Evolutionary conservation across 352 stramenopile species (phyloP), one percentile per base, ranked within the genome.

Genomic region (Phytophthora citricola): DNA sequence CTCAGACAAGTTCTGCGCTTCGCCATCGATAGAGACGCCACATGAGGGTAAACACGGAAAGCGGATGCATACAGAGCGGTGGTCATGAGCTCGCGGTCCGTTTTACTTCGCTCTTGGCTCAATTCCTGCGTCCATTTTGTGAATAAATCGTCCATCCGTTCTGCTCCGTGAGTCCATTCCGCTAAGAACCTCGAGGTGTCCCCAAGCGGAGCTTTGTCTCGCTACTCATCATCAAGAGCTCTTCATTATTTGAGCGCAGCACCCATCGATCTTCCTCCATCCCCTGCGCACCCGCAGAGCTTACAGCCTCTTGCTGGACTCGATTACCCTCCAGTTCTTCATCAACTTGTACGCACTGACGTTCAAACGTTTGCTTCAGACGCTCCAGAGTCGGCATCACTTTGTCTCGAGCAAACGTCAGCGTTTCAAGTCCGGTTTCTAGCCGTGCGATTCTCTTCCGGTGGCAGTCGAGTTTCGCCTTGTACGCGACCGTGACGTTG

Each of bases 161-260:
- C 44, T 24, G 48, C 38, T 5, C 71, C 36, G n/a, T 54, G 54
- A 6, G 61, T 24, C 66, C 66, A 74, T 27, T 67, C 43, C 7
- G 17, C 39, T 12, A 67, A 15, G 11, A 51, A 48, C 36, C 22
- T 38, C n/a, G 22, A 47, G 1, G 54, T 15, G 24, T 63, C 26
- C 20, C 46, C 5, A 74, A 22, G 3, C 60, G 48, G 12, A 63
- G 32, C 4, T 48, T 54, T 1, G 52, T 45, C 22, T 83, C 75
- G 14, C n/a, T 46, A 0, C 51, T 63, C 39, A 34, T 59, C 43
- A 81, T 43, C 9, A 22, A 27, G 1, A 74, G 31, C 10, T 81
- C 77, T 64, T 85, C 74, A 10, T 55, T 60, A 1, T 17, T 6
- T 15, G 65, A 31, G 0, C 47, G 59, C 3, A 55, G 20, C 14